Evolutionary conservation across 2,329 filamentous ascomycete species (phyloP).

Genomic region (Camillea tinctor): DNA sequence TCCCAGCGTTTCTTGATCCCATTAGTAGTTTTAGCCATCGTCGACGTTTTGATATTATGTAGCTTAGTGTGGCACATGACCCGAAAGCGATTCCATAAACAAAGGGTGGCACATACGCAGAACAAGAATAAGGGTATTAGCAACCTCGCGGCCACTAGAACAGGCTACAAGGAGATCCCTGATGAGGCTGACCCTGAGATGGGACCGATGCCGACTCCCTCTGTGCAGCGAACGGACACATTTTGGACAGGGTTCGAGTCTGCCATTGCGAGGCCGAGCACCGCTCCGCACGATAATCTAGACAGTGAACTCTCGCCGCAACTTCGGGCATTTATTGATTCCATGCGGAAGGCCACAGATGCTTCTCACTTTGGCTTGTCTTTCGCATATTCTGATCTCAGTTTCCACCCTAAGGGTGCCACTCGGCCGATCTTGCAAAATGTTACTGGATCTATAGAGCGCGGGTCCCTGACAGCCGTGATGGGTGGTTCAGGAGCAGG

Average conservation of each 20-base stretch:
- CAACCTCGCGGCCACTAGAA: conserved; percentile 29
- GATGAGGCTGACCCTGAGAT: conserved; percentile 37
- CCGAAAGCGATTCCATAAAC: conserved; percentile 35
- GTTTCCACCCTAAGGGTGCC: conserved; percentile 46
- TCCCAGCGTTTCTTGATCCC: conserved; percentile 45
- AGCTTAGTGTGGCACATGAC: conserved; percentile 36
- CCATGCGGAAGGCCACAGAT: conserved; percentile 51
- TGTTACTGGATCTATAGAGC: conserved; percentile 53
- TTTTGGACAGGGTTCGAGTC: conserved; percentile 37
- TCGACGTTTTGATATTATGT: conserved; percentile 43
- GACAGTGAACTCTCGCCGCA: conserved; percentile 37
- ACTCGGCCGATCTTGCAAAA: conserved; percentile 48
- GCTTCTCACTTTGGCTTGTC: conserved; percentile 51
- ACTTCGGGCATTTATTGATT: conserved; percentile 50
- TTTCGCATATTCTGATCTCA: conserved; percentile 51
- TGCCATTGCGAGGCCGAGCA: conserved; percentile 33
- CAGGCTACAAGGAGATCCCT: conserved; percentile 36
- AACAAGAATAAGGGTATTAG: conserved; percentile 27
- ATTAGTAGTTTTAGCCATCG: conserved; percentile 38
- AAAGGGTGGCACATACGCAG: conserved; percentile 22
- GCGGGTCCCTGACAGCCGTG: conserved; percentile 55
- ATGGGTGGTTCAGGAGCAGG: conserved; percentile 61
- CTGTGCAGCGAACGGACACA: conserved; percentile 26
- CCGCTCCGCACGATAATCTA: conserved; percentile 27
- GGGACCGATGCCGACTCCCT: conserved; percentile 34